Evolutionary conservation across 495 filamentous ascomycete genomes (phyloP).

Genomic region (Penicillium goetzii): DNA sequence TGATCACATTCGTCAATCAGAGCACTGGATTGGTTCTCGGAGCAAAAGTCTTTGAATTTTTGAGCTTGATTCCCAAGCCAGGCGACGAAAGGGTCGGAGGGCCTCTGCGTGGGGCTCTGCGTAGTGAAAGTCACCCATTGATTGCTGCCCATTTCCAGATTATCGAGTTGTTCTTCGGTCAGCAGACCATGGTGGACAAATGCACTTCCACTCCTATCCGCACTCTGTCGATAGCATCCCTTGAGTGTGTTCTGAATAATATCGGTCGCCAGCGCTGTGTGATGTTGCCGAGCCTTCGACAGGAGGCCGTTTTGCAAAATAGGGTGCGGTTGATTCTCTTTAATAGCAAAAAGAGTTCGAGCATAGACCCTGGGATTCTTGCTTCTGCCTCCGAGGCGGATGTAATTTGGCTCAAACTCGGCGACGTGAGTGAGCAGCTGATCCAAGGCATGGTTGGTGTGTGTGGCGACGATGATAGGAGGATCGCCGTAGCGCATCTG

Average conservation of each 20-base stretch:
- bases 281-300: slow-evolving; percentile 35
- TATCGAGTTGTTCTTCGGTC: slow-evolving; percentile 60
- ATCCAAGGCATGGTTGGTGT: slow-evolving; percentile 94
- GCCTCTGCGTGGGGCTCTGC: slow-evolving; percentile 32
- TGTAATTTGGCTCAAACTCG: slow-evolving; percentile 64
- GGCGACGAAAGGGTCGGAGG: slow-evolving; percentile 54
- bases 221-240: slow-evolving; percentile 43
- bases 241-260: slow-evolving; percentile 31
- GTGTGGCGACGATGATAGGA: slow-evolving; percentile 77
- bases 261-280: slow-evolving; percentile 25
- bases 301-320: slow-evolving; percentile 33
- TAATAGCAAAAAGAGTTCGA: slow-evolving; percentile 67
- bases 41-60: slow-evolving; percentile 42
- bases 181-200: slow-evolving; percentile 61
- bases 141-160: slow-evolving; percentile 57
- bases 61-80: slow-evolving; percentile 64
- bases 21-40: slow-evolving; percentile 49
- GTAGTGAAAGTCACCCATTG: slow-evolving; percentile 50
- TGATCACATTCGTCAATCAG: slow-evolving; percentile 66
- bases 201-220: slow-evolving; percentile 17
- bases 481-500: slow-evolving; percentile 64
- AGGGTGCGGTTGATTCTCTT: slow-evolving; percentile 20
- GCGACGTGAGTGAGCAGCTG: slow-evolving; percentile 75
- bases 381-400: slow-evolving; percentile 80
- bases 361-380: slow-evolving; percentile 67